Evolutionary conservation across 2,329 filamentous ascomycete species (phyloP), one percentile per base, ranked within the genome.

Genomic region (Colletotrichum sp.): DNA sequence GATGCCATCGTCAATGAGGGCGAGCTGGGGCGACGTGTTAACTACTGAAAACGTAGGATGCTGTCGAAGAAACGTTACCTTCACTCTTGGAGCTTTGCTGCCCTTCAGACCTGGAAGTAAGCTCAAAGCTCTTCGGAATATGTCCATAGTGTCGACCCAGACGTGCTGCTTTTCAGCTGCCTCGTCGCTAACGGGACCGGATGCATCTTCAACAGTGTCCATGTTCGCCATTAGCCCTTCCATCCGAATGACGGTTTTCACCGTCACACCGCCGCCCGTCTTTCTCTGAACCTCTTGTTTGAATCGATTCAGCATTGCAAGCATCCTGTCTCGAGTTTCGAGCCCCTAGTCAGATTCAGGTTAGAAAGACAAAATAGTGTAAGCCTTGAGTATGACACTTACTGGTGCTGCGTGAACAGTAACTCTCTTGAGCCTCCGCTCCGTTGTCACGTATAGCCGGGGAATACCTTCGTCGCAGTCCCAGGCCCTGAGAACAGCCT

Each of bases 91-190:
- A 13, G 30, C 60, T 36, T 36, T 21, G n/a, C 30, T 30, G 28
- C n/a, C n/a, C 13, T 34, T 36, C 12, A 63, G 28, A 24, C 36
- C 30, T 21, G 60, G 60, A 4, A 63, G 60, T 21, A 6, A 32
- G 16, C n/a, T 63, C 60, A 63, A 6, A 10, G 60, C 30, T 32
- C 28, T 36, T 36, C 60, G 60, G 32, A 63, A 63, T 7, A 21
- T 9, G 60, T 30, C 60, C 60, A 63, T 63, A 5, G 60, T 34
- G 15, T 63, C 30, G n/a, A 34, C 60, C 60, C 60, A 63, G 26
- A 21, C 16, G 30, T 63, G 30, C 26, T 63, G 60, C 18, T 63
- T 63, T 21, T 34, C 60, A 30, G 60, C 32, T 15, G 60, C 55
- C n/a, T 59, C 55, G 5, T 59, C 55, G 5, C 55, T 59, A 16